Base-by-base conservation (phyloP, 2,329 filamentous ascomycete species). In the Neoscytalidium dimidiatum region DNA sequence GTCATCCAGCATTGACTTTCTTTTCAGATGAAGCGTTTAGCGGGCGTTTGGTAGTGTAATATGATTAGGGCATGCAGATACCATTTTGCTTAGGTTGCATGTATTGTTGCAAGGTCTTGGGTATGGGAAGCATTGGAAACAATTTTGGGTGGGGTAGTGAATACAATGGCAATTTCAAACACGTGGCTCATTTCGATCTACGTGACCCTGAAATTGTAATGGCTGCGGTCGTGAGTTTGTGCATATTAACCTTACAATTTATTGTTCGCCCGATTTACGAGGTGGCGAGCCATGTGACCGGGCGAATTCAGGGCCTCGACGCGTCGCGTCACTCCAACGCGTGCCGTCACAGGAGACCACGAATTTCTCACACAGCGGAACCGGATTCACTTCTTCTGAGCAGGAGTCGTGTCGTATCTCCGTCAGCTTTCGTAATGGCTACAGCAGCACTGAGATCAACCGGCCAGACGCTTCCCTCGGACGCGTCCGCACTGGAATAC, bases 401-500 rank as follows among this genome's bases (percentile, higher is more conserved):
- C 21, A 28, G 9, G 8, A 41, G 9, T 41, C 9, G 4, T 1
- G 5, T 17, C 38, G 8, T n/a, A n/a, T n/a, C n/a, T 17, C n/a
- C 33, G 14, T 41, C 38, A 17, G 6, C 6, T 8, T 9, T 17
- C 26, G 29, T 21, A 8, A 62, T 62, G 58, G 31, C 44, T 5
- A n/a, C 21, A 38, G 13, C 14, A 23, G 31, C 6, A 4, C 28
- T 7, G 11, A 19, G 14, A 4, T 14, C 58, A 8, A 9, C 6
- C n/a, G n/a, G 21, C 6, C 48, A 33, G 4, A 26, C n/a, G 19
- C 48, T 56, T n/a, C 35, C 14, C 19, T 11, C 11, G 21, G 76
- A 79, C n/a, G 73, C 73, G 17, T 77, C 77, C 21, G 68, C 80
- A 6, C 71, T 84, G 7, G 78, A 83, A 19, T 85, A 84, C 67